These are phyloP conservation scores for Hygrophorus russula DNA, from an alignment of 768 basidiomycete species.

Conservation along the genomic window DNA sequence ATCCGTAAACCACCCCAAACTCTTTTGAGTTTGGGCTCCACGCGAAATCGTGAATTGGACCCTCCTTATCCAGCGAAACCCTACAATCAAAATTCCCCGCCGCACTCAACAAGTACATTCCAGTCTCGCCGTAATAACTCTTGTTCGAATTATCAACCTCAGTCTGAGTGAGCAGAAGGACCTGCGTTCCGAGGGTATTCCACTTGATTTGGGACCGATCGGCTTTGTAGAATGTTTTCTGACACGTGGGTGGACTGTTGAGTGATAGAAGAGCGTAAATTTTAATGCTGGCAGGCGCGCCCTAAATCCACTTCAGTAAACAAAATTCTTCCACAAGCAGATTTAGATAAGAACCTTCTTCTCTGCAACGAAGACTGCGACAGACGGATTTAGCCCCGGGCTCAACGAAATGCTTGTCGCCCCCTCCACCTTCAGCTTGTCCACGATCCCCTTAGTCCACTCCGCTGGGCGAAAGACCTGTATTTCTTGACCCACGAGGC, in stretches of 20 bases:
- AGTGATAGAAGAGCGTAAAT: constrained; percentile 68
- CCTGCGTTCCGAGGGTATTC: constrained; percentile 90
- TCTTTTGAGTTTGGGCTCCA: constrained; percentile 98
- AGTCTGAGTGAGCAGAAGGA: constrained; percentile 85
- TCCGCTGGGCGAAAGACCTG: constrained; percentile 77
- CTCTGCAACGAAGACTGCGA: constrained; percentile 92
- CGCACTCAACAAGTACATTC: constrained; percentile 83
- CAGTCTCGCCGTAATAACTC: constrained; percentile 97
- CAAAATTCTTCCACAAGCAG: not conserved
- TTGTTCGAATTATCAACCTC: constrained; percentile 97
- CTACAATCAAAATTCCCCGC: constrained; percentile 92
- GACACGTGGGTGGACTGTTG: constrained; percentile 52
- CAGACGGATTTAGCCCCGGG: constrained; percentile 73
- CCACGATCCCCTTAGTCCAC: constrained; percentile 69
- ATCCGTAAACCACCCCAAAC: constrained; percentile 94
- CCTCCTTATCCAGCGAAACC: constrained; percentile 86
- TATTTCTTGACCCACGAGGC: constrained; percentile 70
- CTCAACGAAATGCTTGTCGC: constrained; percentile 69
- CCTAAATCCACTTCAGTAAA: constrained; percentile 28
- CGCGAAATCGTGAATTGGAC: constrained; percentile 90
- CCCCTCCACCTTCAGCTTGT: constrained; percentile 77
- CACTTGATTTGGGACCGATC: constrained; percentile 91
- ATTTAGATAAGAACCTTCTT: constrained; percentile 56
- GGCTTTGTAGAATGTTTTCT: constrained; percentile 93
- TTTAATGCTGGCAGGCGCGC: constrained; percentile 79